These are phyloP conservation scores for Pythium aquatile DNA, from an alignment of 352 stramenopile genomes.

Conservation along the genomic window DNA sequence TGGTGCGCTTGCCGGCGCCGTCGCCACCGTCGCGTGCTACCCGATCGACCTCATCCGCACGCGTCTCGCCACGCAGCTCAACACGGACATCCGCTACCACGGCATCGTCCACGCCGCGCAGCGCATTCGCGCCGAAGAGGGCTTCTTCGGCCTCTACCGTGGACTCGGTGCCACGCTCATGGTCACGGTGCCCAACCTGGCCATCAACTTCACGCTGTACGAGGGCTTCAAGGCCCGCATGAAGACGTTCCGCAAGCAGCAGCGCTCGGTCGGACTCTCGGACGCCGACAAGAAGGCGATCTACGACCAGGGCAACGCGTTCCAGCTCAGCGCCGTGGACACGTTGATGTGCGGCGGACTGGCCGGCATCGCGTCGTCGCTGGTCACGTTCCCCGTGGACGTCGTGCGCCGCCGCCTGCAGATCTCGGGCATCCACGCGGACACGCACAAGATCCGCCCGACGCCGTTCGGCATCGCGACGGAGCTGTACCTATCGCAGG, in stretches of 20 bases:
- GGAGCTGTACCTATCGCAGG: constrained; percentile 69
- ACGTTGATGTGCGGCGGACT: constrained; percentile 90
- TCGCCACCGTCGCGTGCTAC: constrained; percentile 92
- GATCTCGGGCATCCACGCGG: constrained; percentile 89
- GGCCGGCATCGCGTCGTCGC: constrained; percentile 89
- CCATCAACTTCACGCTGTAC: constrained; percentile 96
- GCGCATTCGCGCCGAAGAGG: constrained; percentile 90
- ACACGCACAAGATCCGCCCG: constrained; percentile 61
- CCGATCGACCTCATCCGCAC: constrained; percentile 96
- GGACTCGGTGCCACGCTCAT: constrained; percentile 92
- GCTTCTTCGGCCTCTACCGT: constrained; percentile 91
- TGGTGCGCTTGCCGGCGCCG: constrained; percentile 64
- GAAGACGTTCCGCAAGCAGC: constrained; percentile 64
- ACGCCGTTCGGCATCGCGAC: constrained; percentile 72
- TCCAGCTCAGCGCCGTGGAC: constrained; percentile 64
- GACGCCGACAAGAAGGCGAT: constrained; percentile 24
- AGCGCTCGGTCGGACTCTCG: constrained; percentile 34
- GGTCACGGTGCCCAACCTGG: constrained; percentile 95
- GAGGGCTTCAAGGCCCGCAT: constrained; percentile 91
- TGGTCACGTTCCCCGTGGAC: constrained; percentile 96
- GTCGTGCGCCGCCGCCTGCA: constrained; percentile 93
- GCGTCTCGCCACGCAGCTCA: constrained; percentile 92
- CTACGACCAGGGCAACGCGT: constrained; percentile 10
- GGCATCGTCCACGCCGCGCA: constrained; percentile 93
- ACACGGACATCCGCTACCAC: constrained; percentile 83